Conservation (phyloP, 2,329 filamentous ascomycete species). For the Cladophialophora bantiana region DNA sequence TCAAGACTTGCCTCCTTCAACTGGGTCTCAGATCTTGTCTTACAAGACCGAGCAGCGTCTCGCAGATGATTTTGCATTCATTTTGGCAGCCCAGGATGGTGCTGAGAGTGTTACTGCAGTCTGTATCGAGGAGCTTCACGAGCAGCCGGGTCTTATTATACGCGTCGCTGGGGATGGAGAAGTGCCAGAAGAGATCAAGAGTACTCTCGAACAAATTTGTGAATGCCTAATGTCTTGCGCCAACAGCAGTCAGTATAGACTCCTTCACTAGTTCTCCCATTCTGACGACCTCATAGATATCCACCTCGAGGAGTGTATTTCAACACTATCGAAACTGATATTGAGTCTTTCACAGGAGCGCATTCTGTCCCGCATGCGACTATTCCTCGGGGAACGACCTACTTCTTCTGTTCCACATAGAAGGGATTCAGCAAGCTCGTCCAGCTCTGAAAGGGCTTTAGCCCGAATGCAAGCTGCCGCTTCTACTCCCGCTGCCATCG, state of each 20-base stretch:
- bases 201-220: not conserved
- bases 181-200: constrained; percentile 9
- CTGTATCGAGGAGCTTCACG: constrained; percentile 42
- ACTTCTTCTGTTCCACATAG: not conserved
- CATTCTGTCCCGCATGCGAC: not conserved
- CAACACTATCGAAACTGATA: not conserved
- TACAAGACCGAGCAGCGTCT: constrained; percentile 41
- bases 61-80: constrained; percentile 44
- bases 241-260: not conserved
- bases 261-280: not conserved
- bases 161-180: constrained; percentile 30
- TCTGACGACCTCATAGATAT: not conserved
- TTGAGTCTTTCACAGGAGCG: not conserved
- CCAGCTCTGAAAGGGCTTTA: not conserved
- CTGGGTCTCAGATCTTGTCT: constrained; percentile 5
- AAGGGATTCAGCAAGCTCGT: not conserved
- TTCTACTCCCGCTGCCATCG: not conserved
- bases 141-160: constrained; percentile 14
- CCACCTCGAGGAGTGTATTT: not conserved
- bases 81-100: constrained; percentile 43
- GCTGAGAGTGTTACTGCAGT: constrained; percentile 43
- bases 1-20: not conserved
- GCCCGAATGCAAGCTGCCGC: constrained; percentile 1
- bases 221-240: not conserved
- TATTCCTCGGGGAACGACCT: not conserved